Percentiles rank a stretch among this genome's conserved stretches.
Evolutionary conservation across 345 rosid species (phyloP).

Genomic region (Luvunga scandens): DNA sequence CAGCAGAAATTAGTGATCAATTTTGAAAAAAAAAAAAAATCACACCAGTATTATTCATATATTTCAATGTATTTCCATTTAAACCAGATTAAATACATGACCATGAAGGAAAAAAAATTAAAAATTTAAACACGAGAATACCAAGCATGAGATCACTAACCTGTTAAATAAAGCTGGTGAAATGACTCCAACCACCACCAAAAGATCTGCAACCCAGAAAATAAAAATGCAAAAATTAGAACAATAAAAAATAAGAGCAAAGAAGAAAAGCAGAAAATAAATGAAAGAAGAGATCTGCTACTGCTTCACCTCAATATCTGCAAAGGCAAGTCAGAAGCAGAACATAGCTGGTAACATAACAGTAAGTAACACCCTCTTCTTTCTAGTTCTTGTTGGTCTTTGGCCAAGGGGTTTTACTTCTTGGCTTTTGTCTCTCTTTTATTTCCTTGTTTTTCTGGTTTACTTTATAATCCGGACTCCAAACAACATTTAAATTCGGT

Average conservation of each 20-base stretch:
- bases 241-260: background rate
- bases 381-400: background rate
- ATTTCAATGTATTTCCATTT: background rate
- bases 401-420: background rate
- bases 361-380: too few species aligned
- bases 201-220: slow-evolving; percentile 10
- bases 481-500: slow-evolving; percentile 5
- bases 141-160: background rate
- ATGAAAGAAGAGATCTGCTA: background rate
- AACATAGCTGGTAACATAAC: background rate
- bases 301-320: background rate
- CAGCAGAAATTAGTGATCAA: background rate
- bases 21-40: background rate
- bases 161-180: background rate
- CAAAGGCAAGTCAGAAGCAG: background rate
- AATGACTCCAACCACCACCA: background rate
- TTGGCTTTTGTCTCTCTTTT: background rate
- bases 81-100: background rate
- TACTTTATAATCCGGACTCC: background rate
- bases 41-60: background rate
- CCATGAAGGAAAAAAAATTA: background rate
- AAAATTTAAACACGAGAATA: background rate
- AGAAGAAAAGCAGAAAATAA: background rate
- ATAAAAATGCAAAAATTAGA: background rate
- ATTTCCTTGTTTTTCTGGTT: too few species aligned